Evolutionary conservation across 129 eudicot species (phyloP).

Genomic region (Gnaphalium uliginosum): DNA sequence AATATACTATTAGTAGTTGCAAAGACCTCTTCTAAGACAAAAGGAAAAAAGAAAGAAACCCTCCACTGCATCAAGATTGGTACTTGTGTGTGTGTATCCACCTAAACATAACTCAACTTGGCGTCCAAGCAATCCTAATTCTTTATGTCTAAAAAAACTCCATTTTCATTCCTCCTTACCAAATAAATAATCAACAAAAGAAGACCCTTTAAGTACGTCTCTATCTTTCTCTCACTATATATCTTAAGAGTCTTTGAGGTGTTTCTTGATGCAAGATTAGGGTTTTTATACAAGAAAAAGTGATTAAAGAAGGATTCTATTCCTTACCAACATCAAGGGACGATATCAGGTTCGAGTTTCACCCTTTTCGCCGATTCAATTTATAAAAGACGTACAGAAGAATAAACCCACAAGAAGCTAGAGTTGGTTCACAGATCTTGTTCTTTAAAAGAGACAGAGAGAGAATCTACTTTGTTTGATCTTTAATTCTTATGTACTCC

Average conservation of each 20-base stretch:
- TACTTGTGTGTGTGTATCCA: conserved; percentile 37
- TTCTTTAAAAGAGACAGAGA: conserved; percentile 9
- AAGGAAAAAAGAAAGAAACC: conserved; percentile 29
- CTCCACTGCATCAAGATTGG: conserved; percentile 26
- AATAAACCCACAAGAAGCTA: conserved; percentile 34
- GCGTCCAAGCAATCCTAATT: conserved; percentile 90
- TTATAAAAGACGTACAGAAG: conserved; percentile 20
- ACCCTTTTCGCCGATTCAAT: conserved; percentile 16
- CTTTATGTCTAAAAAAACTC: conserved; percentile 33
- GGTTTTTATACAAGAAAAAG: conserved; percentile 18
- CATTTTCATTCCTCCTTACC: conserved; percentile 27
- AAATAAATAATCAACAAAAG: conserved; percentile 46
- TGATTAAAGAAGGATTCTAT: conserved; percentile 36
- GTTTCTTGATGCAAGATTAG: conserved; percentile 36
- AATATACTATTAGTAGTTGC: conserved; percentile 23
- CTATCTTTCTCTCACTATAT: conserved; percentile 37
- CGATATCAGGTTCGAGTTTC: conserved; percentile 24
- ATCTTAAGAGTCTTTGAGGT: conserved; percentile 23
- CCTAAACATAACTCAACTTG: conserved; percentile 72
- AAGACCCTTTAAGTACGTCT: conserved; percentile 32
- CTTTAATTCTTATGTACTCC: conserved; percentile 31
- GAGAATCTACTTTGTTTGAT: conserved; percentile 30
- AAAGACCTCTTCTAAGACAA: conserved; percentile 34
- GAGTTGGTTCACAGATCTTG: conserved; percentile 32
- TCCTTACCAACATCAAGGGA: conserved; percentile 39